Percentiles rank a stretch among this genome's conserved stretches.
phyloP scores from a whole-genome alignment of 2,329 filamentous ascomycete genomes.

The Cladophialophora chaetospira region DNA sequence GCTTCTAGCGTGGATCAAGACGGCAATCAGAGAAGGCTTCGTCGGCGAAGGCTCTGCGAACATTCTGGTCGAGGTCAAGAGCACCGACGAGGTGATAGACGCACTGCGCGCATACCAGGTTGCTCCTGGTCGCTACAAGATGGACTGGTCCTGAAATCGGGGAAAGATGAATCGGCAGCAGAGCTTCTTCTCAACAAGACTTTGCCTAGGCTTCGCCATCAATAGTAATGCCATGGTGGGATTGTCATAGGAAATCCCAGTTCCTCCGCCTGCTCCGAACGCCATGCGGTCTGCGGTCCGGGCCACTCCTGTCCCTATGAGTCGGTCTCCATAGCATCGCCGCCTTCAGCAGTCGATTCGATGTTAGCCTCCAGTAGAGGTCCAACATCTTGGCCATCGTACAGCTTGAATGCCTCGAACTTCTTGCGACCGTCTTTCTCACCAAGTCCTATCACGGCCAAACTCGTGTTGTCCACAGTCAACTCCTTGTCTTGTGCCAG shows the following conservation, averaged over 20 bases:
- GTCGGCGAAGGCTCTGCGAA: slow-evolving; percentile 68
- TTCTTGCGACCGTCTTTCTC: slow-evolving; percentile 57
- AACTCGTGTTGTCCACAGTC: slow-evolving; percentile 93
- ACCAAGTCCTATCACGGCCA: slow-evolving; percentile 71
- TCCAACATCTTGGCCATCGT: slow-evolving; percentile 83
- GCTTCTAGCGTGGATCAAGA: slow-evolving; percentile 76
- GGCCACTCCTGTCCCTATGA: slow-evolving; percentile 36
- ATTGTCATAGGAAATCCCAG: neutral
- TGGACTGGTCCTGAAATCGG: slow-evolving; percentile 76
- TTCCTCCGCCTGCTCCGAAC: slow-evolving; percentile 23
- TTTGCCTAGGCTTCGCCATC: neutral
- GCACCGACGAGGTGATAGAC: slow-evolving; percentile 70
- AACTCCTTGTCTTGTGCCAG: slow-evolving; percentile 96
- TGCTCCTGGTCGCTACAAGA: slow-evolving; percentile 72
- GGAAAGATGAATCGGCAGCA: neutral
- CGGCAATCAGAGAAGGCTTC: slow-evolving; percentile 75
- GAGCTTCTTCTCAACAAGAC: slow-evolving; percentile 1
- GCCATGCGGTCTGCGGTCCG: slow-evolving; percentile 24
- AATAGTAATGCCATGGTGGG: neutral
- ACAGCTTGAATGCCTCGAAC: slow-evolving; percentile 82
- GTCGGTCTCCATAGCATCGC: slow-evolving; percentile 61
- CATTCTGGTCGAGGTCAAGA: slow-evolving; percentile 77
- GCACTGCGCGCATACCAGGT: slow-evolving; percentile 73
- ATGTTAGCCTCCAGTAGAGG: slow-evolving; percentile 74
- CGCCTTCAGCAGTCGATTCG: slow-evolving; percentile 50